Evolutionary conservation across 2,329 filamentous ascomycete species (phyloP), one percentile per base, ranked within the genome.

Genomic region (Arthrobotrys sinensis): DNA sequence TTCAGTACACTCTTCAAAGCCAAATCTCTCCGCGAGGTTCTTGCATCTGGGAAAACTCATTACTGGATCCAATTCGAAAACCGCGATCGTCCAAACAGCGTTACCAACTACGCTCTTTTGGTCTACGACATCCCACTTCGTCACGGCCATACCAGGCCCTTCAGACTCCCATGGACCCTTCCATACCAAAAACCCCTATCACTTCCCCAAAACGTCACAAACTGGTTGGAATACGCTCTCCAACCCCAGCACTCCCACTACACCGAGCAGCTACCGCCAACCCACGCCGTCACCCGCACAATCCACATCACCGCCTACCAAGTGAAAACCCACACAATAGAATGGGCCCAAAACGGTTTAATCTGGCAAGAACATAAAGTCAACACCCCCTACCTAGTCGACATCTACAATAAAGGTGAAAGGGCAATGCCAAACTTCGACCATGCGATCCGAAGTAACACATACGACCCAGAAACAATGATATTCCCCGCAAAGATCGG

Each of bases 1-100:
- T 91, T 88, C 82, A 88, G 88, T 77, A 84, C 87, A 0, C 83
- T 91, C 1, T 84, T 91, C 36, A 85, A 84, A 11, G 86, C 89
- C 0, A 91, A 90, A 80, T 62, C 63, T 3, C 68, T 75, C 10
- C 34, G 19, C 4, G 76, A 75, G 36, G 69, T 75, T 8, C 78
- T 81, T 2, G 80, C 82, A 0, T 71, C 83, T 10, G 82, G 83
- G 10, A 82, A 85, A 79, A 83, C 84, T 1, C 81, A 85, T 71
- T 84, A 85, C 81, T 82, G 84, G 79, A 84, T 89, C 68, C 84
- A 88, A 80, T 85, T 86, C 69, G 86, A 88, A 76, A 88, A 86
- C 8, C 86, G 86, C 14, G 87, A 88, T 43, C 85, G 88, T 0
- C 87, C 87, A 0, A 80, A 83, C 0, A 81, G 84, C 0, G 85